Conservation (phyloP, 2,329 filamentous ascomycete genomes). For the Sclerotinia glacialis region DNA sequence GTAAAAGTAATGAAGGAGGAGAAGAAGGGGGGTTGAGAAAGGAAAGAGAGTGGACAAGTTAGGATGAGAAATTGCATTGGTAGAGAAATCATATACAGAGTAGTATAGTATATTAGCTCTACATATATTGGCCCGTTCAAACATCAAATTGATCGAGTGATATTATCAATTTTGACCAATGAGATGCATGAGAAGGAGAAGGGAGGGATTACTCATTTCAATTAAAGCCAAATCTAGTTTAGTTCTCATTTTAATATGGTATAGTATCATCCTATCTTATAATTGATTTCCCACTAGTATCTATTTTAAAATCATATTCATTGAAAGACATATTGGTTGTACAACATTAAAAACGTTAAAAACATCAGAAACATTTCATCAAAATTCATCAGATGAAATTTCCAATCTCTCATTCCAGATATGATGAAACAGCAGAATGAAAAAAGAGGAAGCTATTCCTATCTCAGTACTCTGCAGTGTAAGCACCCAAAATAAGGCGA, state of each 20-base stretch:
- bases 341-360: not conserved
- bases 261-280: not conserved
- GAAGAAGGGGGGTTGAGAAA: not conserved
- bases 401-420: not conserved
- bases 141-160: not conserved
- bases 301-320: too few species aligned
- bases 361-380: not conserved
- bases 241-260: not conserved
- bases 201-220: not conserved
- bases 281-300: conserved; percentile 9
- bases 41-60: not conserved
- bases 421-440: not conserved
- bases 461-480: not conserved
- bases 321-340: too few species aligned
- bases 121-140: too few species aligned
- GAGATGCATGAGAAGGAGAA: not conserved
- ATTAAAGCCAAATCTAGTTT: not conserved
- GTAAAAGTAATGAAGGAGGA: not conserved
- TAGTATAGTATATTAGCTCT: too few species aligned
- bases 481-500: not conserved
- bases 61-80: too few species aligned
- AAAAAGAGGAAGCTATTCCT: not conserved
- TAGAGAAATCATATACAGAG: too few species aligned
- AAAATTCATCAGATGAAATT: not conserved
- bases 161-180: not conserved